Evolutionary conservation across 2,329 filamentous ascomycete species (phyloP).

Genomic region (Talaromyces sp.): DNA sequence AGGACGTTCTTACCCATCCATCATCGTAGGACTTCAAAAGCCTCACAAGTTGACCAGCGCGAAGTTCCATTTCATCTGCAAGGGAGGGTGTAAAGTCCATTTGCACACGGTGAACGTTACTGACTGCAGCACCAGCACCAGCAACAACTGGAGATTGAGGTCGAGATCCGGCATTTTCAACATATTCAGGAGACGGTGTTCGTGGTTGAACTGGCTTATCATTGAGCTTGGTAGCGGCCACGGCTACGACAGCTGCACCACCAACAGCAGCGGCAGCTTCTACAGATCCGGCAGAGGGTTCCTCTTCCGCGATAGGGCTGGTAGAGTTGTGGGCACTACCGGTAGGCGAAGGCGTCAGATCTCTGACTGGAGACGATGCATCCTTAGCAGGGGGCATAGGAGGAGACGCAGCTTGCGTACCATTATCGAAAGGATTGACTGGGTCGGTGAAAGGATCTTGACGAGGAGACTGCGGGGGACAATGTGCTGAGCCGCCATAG

Average conservation of each 20-base stretch:
- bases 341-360: conserved; percentile 29
- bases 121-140: conserved; percentile 52
- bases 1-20: conserved; percentile 72
- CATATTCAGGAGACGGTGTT: conserved; percentile 24
- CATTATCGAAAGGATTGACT: conserved; percentile 68
- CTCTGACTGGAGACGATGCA: conserved; percentile 38
- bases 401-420: conserved; percentile 48
- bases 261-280: conserved; percentile 26
- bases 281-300: neutral
- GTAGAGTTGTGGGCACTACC: conserved; percentile 6
- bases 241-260: conserved; percentile 35
- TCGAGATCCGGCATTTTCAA: conserved; percentile 25
- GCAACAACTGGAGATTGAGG: conserved; percentile 52
- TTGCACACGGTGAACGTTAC: conserved; percentile 84
- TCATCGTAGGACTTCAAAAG: conserved; percentile 96
- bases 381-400: conserved; percentile 20
- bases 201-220: conserved; percentile 24
- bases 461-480: conserved; percentile 36
- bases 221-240: conserved; percentile 24
- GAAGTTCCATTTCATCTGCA: conserved; percentile 83
- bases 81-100: conserved; percentile 91
- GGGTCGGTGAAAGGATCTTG: conserved; percentile 51
- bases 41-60: conserved; percentile 76
- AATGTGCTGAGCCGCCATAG: conserved; percentile 31
- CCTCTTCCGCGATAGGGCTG: neutral